Evolutionary conservation across 2,329 filamentous ascomycete species (phyloP), one percentile per base, ranked within the genome.

Genomic region (Colletotrichum somersetense): DNA sequence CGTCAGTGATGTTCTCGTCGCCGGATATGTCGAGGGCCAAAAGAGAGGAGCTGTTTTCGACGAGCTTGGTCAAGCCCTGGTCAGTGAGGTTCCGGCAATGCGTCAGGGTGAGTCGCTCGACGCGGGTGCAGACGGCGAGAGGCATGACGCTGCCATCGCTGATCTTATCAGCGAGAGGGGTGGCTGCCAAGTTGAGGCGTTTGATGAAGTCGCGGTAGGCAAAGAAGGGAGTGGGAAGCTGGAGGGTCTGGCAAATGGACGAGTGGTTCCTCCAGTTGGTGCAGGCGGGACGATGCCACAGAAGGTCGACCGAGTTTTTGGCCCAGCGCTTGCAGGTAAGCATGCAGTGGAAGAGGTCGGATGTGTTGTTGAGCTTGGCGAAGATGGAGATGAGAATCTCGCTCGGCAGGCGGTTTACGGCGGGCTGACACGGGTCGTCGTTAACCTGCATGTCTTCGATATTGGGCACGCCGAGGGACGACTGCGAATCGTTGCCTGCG

Each of bases 341-440:
- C 93, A 98, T 95, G 82, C 93, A 97, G 82, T 91, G 92, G 76
- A 94, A 89, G 76, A 98, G 88, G 78, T 99, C 96, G 56, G 86
- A 84, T 2, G 95, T 89, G 16, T 89, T 90, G 77, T 87, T 91
- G 70, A 99, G 89, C 81, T 95, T 96, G 46, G 93, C 88, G 82
- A 99, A 98, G 78, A 98, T 92, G 82, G 91, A 89, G 78, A 99
- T 98, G 79, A 98, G 91, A 73, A 99, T 93, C 85, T 99, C 96
- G 81, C 95, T 96, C 50, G 96, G 96, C 46, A 99, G 87, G 69
- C 93, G 91, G 76, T 93, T 92, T 72, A 98, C 91, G 59, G 95
- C 94, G n/a, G 92, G 91, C 66, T 91, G 83, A 77, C 92, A 93
- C 77, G 89, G 87, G 76, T 90, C 85, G 76, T 91, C 89, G 76